phyloP scores from a whole-genome alignment of 805 yeast genomes.

The Lachancea quebecensis region DNA sequence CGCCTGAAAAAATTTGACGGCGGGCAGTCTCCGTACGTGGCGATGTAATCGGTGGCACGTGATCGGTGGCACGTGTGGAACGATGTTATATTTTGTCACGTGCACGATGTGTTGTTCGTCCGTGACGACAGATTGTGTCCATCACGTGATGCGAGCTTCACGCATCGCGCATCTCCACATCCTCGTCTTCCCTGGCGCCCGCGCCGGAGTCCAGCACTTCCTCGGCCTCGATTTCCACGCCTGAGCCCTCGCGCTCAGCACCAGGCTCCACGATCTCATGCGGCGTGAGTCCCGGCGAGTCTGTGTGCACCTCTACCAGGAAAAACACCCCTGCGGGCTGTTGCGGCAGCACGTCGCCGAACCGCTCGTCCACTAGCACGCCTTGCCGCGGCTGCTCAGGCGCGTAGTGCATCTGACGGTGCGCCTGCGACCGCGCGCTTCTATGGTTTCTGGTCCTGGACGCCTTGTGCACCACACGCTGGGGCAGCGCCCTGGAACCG shows the following conservation, averaged over 20 bases:
- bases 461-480: conserved; percentile 1
- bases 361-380: conserved; percentile 6
- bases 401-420: conserved; percentile 2
- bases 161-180: neutral
- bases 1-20: too few species aligned
- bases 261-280: conserved; percentile 6
- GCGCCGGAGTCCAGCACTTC: conserved; percentile 3
- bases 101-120: too few species aligned
- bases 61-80: too few species aligned
- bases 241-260: neutral
- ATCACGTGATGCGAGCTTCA: neutral
- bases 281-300: conserved; percentile 3
- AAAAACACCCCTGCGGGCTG: conserved; percentile 6
- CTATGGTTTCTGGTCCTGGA: neutral
- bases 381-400: conserved; percentile 7
- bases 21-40: too few species aligned
- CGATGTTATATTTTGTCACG: too few species aligned
- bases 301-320: conserved; percentile 7
- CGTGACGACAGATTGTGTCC: too few species aligned
- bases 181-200: conserved; percentile 1
- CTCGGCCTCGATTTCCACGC: conserved; percentile 5
- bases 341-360: conserved; percentile 6
- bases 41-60: too few species aligned
- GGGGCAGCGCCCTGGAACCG: too few species aligned
- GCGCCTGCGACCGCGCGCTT: neutral